These are phyloP conservation scores for Rubus idaeus DNA, from an alignment of 306 rosid genomes.

Conservation along the genomic window DNA sequence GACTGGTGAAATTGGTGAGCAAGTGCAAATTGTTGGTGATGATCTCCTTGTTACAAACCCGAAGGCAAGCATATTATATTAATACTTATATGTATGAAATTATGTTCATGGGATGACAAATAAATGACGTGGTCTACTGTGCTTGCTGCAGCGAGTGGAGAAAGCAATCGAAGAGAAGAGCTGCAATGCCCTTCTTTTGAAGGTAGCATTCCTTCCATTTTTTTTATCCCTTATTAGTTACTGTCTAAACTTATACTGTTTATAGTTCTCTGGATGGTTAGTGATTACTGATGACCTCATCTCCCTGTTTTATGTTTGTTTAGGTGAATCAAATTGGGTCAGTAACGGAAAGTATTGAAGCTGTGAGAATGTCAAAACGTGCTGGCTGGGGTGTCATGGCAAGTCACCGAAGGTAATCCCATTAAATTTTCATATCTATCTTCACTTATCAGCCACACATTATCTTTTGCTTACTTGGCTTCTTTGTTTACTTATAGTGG, in stretches of 20 bases:
- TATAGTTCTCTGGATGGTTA: constrained; percentile 12
- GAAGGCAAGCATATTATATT: constrained; percentile 40
- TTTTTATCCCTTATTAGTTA: background rate
- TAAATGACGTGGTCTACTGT: background rate
- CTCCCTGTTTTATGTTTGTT: background rate
- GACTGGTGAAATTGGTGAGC: constrained; percentile 62
- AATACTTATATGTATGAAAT: background rate
- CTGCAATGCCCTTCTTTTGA: constrained; percentile 77
- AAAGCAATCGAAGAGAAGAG: constrained; percentile 64
- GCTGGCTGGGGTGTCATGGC: constrained; percentile 95
- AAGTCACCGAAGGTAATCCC: constrained; percentile 70
- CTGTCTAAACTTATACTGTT: background rate
- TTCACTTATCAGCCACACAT: background rate
- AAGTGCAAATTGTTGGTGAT: constrained; percentile 82
- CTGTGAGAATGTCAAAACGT: constrained; percentile 69
- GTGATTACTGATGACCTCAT: background rate
- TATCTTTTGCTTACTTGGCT: background rate
- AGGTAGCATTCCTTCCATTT: constrained; percentile 35
- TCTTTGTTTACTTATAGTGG: constrained; percentile 49
- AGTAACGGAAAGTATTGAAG: constrained; percentile 83
- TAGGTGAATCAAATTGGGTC: constrained; percentile 85
- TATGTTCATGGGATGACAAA: background rate
- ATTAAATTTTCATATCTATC: background rate
- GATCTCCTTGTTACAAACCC: constrained; percentile 88
- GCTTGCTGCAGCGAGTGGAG: constrained; percentile 59